A percentile compares a stretch with the other conserved stretches of the same genome.
phyloP scores from a whole-genome alignment of 257 asterid genomes.

The Voacanga thouarsii region DNA sequence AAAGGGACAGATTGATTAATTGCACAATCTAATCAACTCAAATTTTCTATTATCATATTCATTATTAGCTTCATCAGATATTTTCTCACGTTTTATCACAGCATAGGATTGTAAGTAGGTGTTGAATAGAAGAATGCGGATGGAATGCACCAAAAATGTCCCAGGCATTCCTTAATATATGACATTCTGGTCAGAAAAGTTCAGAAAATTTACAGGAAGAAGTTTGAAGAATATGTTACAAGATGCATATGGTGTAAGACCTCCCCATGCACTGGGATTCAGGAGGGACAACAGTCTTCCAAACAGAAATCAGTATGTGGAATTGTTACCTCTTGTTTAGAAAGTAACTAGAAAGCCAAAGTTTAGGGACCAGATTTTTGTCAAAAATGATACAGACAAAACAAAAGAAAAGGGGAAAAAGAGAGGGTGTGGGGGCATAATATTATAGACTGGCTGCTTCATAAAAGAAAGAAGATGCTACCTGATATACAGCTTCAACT shows the following conservation, averaged over 20 bases:
- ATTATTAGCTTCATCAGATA: not conserved
- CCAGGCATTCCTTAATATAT: not conserved
- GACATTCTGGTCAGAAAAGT: not conserved
- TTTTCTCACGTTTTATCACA: not conserved
- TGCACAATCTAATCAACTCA: not conserved
- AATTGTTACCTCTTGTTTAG: slow-evolving; percentile 1
- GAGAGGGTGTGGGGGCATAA: not conserved
- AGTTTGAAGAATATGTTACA: not conserved
- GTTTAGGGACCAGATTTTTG: not conserved
- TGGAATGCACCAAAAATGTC: not conserved
- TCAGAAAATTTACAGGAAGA: not conserved
- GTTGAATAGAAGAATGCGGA: not conserved
- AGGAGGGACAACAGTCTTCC: not conserved
- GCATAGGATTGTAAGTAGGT: not conserved
- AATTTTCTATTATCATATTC: not conserved
- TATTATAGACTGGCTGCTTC: not conserved
- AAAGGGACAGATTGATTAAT: not conserved
- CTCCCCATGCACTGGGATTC: no score
- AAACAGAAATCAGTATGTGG: not conserved
- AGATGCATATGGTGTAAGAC: not conserved
- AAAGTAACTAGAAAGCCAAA: not conserved
- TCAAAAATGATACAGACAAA: not conserved
- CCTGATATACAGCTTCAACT: slow-evolving; percentile 97
- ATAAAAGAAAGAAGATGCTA: slow-evolving; percentile 23
- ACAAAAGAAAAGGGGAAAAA: not conserved